A percentile compares a stretch with the other conserved stretches of the same genome.
These are phyloP conservation scores for Rubus idaeus DNA, from an alignment of 306 rosid species.

Conservation along the genomic window DNA sequence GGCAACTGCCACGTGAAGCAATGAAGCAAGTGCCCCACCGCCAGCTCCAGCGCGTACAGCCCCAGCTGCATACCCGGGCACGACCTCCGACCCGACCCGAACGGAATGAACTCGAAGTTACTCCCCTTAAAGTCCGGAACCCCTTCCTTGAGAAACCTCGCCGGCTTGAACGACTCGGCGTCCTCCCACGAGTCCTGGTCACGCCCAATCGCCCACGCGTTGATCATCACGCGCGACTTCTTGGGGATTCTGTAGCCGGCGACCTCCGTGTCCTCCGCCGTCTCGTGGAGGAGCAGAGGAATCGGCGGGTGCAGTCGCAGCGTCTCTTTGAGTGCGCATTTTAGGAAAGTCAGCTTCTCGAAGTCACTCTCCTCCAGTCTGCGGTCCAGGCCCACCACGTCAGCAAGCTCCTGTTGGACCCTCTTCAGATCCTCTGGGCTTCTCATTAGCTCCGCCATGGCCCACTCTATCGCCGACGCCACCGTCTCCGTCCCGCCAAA, in stretches of 20 bases:
- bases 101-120: constrained; percentile 83
- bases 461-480: constrained; percentile 93
- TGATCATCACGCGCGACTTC: constrained; percentile 69
- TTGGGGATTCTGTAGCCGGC: constrained; percentile 62
- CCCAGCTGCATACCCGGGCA: constrained; percentile 96
- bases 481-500: constrained; percentile 96
- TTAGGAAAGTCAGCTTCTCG: constrained; percentile 59
- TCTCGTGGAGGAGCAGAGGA: constrained; percentile 92
- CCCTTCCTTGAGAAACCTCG: constrained; percentile 49
- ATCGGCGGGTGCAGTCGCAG: constrained; percentile 92
- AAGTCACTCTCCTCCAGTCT: constrained; percentile 63
- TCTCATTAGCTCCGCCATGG: constrained; percentile 70
- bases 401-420: constrained; percentile 60
- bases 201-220: constrained; percentile 85
- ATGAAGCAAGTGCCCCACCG: constrained; percentile 74
- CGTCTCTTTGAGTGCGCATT: constrained; percentile 64
- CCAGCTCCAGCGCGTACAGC: constrained; percentile 65
- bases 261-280: constrained; percentile 61
- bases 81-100: constrained; percentile 91
- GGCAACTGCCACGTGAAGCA: constrained; percentile 87
- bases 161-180: constrained; percentile 52
- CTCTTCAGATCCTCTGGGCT: constrained; percentile 57
- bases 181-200: constrained; percentile 62
- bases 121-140: constrained; percentile 73
- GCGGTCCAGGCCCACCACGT: constrained; percentile 67